These are phyloP conservation scores for Hypoxylon sp. DNA, from an alignment of 2,329 filamentous ascomycete genomes.

Conservation along the genomic window DNA sequence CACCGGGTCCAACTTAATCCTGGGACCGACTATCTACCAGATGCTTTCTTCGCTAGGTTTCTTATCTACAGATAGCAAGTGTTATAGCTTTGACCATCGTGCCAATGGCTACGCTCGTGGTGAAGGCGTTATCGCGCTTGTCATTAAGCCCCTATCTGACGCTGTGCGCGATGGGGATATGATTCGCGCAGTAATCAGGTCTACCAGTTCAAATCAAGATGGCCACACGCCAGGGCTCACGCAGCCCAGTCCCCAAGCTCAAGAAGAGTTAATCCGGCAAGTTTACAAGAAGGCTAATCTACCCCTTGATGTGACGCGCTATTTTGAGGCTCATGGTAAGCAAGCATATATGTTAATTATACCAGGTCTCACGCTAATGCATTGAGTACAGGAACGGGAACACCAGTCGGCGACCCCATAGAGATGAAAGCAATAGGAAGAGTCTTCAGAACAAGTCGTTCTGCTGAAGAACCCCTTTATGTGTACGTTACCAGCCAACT, in stretches of 20 bases:
- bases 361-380: conserved; percentile 6
- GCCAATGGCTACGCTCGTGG: conserved; percentile 59
- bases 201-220: conserved; percentile 52
- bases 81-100: conserved; percentile 52
- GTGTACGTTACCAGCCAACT: conserved; percentile 49
- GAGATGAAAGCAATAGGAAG: conserved; percentile 59
- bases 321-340: conserved; percentile 55
- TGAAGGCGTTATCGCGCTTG: conserved; percentile 65
- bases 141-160: conserved; percentile 65
- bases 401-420: conserved; percentile 59
- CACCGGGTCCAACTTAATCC: conserved; percentile 53
- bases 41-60: conserved; percentile 54
- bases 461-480: conserved; percentile 46
- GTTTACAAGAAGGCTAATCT: conserved; percentile 53
- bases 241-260: conserved; percentile 51
- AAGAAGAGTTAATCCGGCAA: conserved; percentile 54
- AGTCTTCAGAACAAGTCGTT: conserved; percentile 48
- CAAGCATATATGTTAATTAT: not conserved
- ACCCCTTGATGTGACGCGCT: conserved; percentile 46
- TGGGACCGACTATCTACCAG: conserved; percentile 51
- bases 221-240: conserved; percentile 51
- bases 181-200: conserved; percentile 57
- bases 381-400: conserved; percentile 57
- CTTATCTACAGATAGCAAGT: conserved; percentile 57
- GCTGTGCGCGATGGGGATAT: conserved; percentile 61